Conservation (phyloP, 139 green algal species). For the Micractinium sp. region DNA sequence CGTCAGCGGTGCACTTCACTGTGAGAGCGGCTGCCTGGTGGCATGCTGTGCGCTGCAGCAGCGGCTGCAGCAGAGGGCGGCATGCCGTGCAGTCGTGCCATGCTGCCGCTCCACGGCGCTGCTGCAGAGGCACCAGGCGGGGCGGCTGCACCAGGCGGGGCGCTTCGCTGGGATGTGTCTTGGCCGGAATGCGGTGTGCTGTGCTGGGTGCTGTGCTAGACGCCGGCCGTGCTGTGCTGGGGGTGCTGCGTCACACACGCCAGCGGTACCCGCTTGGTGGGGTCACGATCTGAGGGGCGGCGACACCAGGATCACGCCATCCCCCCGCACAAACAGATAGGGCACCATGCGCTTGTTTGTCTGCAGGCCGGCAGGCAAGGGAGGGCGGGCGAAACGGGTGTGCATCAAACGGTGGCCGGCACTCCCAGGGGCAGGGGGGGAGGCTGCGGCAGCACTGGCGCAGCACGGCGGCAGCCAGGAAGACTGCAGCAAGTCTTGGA, state of each 20-base stretch:
- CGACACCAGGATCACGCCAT: conserved; percentile 95
- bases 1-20: no score
- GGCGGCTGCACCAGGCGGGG: neutral
- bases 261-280: neutral
- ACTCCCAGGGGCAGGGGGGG: no score
- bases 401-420: no score
- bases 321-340: conserved; percentile 96
- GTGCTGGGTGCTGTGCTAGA: neutral
- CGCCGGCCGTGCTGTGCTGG: neutral
- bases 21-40: neutral
- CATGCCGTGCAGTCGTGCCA: neutral
- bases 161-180: neutral
- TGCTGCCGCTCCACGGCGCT: neutral
- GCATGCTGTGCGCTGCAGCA: neutral
- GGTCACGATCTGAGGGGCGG: conserved; percentile 79
- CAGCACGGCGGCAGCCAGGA: no score
- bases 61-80: no score
- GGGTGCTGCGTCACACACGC: neutral
- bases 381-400: no score
- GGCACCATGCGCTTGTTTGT: conserved; percentile 89
- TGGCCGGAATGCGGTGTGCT: neutral
- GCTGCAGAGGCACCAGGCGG: neutral
- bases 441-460: no score
- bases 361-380: conserved; percentile 57
- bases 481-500: no score